Conservation (phyloP, 805 yeast genomes). For the Kuraishia cidri region DNA sequence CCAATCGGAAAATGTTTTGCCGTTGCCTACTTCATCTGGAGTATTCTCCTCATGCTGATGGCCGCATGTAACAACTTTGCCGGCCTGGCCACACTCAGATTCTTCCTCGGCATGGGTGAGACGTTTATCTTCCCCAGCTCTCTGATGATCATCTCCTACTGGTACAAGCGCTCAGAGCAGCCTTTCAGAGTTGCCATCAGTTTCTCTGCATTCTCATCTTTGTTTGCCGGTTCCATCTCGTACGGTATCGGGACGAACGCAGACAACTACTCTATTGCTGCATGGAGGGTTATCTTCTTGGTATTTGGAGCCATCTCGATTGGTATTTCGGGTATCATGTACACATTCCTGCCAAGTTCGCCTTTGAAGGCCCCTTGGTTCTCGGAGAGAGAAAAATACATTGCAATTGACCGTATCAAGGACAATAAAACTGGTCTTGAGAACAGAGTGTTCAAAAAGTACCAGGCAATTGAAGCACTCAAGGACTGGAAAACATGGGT, state of each 20-base stretch:
- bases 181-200: constrained; percentile 13
- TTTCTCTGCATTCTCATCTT: neutral
- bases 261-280: neutral
- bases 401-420: constrained; percentile 20
- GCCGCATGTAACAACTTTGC: constrained; percentile 35
- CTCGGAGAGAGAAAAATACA: constrained; percentile 21
- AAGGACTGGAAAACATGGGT: constrained; percentile 33
- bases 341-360: constrained; percentile 44
- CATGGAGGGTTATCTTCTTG: constrained; percentile 52
- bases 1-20: constrained; percentile 27
- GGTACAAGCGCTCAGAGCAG: constrained; percentile 24
- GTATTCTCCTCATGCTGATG: constrained; percentile 33
- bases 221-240: neutral
- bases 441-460: constrained; percentile 15
- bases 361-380: constrained; percentile 37
- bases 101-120: constrained; percentile 38
- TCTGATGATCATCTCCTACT: constrained; percentile 23
- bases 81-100: constrained; percentile 37
- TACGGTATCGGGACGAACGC: neutral
- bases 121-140: constrained; percentile 23
- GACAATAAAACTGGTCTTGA: constrained; percentile 14
- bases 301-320: constrained; percentile 52
- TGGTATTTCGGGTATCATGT: constrained; percentile 35
- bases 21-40: constrained; percentile 33
- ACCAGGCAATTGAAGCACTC: constrained; percentile 17